phyloP scores from a whole-genome alignment of 371 early-diverging fungal genomes.

The Syncephalastrum contaminatum region DNA sequence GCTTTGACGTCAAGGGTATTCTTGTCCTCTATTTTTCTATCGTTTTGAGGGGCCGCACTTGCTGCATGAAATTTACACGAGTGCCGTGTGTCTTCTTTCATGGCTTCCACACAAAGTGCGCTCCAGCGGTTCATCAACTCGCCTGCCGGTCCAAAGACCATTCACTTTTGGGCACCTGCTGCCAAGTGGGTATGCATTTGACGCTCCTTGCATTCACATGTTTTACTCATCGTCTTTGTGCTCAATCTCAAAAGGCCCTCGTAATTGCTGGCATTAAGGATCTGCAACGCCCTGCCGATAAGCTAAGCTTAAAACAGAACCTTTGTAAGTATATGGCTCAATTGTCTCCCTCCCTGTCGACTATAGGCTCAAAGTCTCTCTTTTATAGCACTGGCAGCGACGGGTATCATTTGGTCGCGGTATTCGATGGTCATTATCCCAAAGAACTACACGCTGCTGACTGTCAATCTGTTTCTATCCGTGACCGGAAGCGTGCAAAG shows the following conservation, averaged over 20 bases:
- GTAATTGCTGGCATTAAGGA: conserved; percentile 81
- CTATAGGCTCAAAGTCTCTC: background rate
- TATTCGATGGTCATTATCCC: conserved; percentile 86
- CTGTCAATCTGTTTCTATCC: conserved; percentile 86
- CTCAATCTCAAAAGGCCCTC: conserved; percentile 4
- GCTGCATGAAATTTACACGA: no score
- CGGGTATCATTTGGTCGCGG: conserved; percentile 89
- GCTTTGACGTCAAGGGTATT: no score
- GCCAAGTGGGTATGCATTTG: conserved; percentile 37
- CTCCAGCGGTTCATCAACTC: conserved; percentile 68
- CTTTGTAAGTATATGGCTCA: conserved; percentile 47
- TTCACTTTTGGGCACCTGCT: conserved; percentile 46
- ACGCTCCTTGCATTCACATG: background rate
- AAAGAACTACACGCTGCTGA: conserved; percentile 75
- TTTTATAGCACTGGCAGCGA: conserved; percentile 71
- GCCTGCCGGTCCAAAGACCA: conserved; percentile 62
- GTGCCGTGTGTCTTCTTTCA: no score
- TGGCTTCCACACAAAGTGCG: background rate
- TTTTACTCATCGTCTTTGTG: background rate
- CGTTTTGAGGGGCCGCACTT: no score
- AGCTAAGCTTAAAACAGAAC: conserved; percentile 70
- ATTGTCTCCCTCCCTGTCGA: background rate
- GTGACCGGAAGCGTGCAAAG: conserved; percentile 53
- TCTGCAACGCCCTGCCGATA: conserved; percentile 81
- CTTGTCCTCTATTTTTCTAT: no score